phyloP scores from a whole-genome alignment of 345 rosid species.

The Eucalyptus paniculata region DNA sequence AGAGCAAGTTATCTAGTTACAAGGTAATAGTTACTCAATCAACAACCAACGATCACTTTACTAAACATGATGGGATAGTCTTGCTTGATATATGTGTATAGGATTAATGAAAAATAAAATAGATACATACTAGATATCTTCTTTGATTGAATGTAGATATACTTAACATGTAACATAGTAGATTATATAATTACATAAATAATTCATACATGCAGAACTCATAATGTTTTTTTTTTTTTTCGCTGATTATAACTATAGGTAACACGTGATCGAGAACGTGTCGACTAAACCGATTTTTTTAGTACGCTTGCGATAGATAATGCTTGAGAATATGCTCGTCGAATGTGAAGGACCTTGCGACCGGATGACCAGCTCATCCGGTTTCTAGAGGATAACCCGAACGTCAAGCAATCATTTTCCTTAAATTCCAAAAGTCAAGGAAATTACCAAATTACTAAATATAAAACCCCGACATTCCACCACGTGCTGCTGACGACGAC shows the following conservation, averaged over 20 bases:
- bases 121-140: rapidly evolving
- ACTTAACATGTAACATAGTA: not conserved
- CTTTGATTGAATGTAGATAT: rapidly evolving
- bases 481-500: not conserved
- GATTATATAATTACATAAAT: not conserved
- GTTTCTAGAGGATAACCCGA: not conserved
- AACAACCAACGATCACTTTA: not conserved
- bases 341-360: not conserved
- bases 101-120: not conserved
- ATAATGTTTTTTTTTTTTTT: not conserved
- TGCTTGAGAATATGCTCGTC: not conserved
- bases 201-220: not conserved
- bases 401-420: not conserved
- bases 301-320: not conserved
- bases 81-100: not conserved
- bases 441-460: not conserved
- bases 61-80: not conserved
- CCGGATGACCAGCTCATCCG: not conserved
- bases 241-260: not conserved
- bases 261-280: not conserved
- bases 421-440: not conserved
- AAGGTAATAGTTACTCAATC: not conserved
- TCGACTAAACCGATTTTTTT: not conserved
- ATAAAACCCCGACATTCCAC: not conserved
- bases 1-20: not conserved